Evolutionary conservation across 139 green algal genomes (phyloP), one percentile per base, ranked within the genome.

Genomic region (Marvania coccoides): DNA sequence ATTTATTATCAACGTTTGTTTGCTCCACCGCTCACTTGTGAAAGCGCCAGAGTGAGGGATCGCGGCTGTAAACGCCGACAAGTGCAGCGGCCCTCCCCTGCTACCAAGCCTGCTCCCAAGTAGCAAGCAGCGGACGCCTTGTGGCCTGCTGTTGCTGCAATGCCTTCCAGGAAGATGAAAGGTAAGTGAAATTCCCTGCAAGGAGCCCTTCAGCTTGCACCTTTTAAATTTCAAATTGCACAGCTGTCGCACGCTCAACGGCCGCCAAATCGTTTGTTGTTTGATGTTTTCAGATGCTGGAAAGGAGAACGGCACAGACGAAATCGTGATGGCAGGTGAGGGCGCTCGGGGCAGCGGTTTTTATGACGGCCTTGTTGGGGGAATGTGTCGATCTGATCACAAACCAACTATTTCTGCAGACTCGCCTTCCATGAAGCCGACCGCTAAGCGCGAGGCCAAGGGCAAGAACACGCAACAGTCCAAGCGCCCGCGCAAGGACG

Each of bases 391-490:
- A 61, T 33, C 56, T 19, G 56, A 28, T 51, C 19, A 28, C 42
- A 51, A 51, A 51, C 42, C 19, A 28, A 19, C 19, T 51, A 19
- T 51, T 51, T 51, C 19, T 19, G 19, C 42, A 51, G 19, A 28
- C 56, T 23, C 8, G 19, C 5, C 56, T 38, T 28, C 37, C 55
- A 73, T 67, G 23, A 58, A 64, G 42, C 37, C 61, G 30, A 45
- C 28, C 30, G 56, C 37, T 6, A 61, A 64, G 59, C 65, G 60
- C 15, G 68, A 55, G 23, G 56, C 60, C 3, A 30, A 13, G 15
- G 48, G 60, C 19, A 75, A 76, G 53, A 46, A 24, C 4, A 36
- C 64, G 58, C 65, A 69, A 53, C 35, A 30, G 42, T 6, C 19
- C 28, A 33, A 39, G 58, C 26, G 23, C 6, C 26, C 29, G 6